These are phyloP conservation scores for Cryptococcus wingfieldii DNA, from an alignment of 1,284 basidiomycete species.

Conservation along the genomic window DNA sequence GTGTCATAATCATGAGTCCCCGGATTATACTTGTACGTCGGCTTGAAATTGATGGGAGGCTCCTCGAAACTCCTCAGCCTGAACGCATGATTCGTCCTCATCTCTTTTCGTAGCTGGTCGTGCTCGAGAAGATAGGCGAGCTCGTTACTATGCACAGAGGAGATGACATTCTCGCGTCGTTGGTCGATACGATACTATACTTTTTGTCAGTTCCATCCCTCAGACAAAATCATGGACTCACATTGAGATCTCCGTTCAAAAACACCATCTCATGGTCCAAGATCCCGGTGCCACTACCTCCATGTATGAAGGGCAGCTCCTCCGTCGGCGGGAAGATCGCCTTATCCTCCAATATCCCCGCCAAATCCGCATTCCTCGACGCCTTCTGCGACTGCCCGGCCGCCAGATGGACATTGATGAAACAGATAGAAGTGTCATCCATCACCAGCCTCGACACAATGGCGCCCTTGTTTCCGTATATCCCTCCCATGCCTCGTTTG, in stretches of 20 bases:
- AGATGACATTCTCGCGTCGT: slow-evolving; percentile 72
- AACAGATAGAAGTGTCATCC: slow-evolving; percentile 86
- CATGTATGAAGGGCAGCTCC: slow-evolving; percentile 70
- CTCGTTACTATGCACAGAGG: slow-evolving; percentile 63
- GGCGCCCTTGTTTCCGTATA: slow-evolving; percentile 95
- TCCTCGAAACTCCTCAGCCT: slow-evolving; percentile 79
- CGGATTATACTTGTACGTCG: slow-evolving; percentile 95
- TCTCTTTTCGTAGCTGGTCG: slow-evolving; percentile 87
- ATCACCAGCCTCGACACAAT: slow-evolving; percentile 85
- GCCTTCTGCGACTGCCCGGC: slow-evolving; percentile 82
- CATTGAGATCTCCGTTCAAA: slow-evolving; percentile 60
- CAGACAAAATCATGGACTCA: slow-evolving; percentile 10
- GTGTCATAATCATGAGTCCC: slow-evolving; percentile 74
- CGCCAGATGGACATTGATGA: slow-evolving; percentile 94
- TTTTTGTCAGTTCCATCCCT: background rate
- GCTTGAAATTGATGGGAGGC: slow-evolving; percentile 72
- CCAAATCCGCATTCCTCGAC: slow-evolving; percentile 78
- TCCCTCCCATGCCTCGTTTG: slow-evolving; percentile 78
- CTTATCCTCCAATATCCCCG: slow-evolving; percentile 77
- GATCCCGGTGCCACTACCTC: slow-evolving; percentile 90
- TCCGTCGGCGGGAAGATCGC: slow-evolving; percentile 60
- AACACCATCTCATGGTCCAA: slow-evolving; percentile 93
- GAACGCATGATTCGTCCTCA: slow-evolving; percentile 78
- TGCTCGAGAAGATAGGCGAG: slow-evolving; percentile 63
- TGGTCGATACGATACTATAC: slow-evolving; percentile 84